A percentile compares a stretch with the other conserved stretches of the same genome.
phyloP scores from a whole-genome alignment of 352 stramenopile genomes.

The Globisporangium ultimum region DNA sequence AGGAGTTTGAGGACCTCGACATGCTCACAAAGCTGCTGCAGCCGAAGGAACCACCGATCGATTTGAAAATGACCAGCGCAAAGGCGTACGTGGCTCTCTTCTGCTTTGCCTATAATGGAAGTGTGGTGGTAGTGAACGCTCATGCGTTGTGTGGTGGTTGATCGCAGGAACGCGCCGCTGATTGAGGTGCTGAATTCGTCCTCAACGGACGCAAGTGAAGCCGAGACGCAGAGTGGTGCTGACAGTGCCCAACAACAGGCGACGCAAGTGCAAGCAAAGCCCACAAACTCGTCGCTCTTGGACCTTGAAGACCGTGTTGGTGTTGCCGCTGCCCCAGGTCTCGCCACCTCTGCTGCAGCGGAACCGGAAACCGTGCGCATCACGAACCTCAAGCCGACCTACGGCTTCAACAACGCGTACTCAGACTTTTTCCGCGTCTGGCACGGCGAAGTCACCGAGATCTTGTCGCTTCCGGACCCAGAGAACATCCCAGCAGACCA shows the following conservation, averaged over 20 bases:
- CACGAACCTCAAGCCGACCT: conserved; percentile 61
- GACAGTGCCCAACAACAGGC: not conserved
- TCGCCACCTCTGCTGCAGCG: conserved; percentile 8
- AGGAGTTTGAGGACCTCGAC: conserved; percentile 91
- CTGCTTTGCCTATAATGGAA: not conserved
- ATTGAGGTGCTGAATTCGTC: conserved; percentile 82
- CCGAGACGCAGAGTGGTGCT: not conserved
- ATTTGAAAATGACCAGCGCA: conserved; percentile 23
- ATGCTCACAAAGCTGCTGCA: conserved; percentile 90
- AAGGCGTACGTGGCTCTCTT: conserved; percentile 24
- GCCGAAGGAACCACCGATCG: conserved; percentile 40
- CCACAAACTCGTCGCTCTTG: conserved; percentile 43
- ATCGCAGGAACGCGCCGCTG: conserved; percentile 43
- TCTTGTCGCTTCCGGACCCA: conserved; percentile 91
- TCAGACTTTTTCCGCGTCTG: conserved; percentile 91
- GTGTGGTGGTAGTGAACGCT: not conserved
- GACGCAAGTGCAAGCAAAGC: conserved; percentile 4
- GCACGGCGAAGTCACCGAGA: conserved; percentile 89
- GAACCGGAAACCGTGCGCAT: conserved; percentile 23
- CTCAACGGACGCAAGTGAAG: conserved; percentile 13
- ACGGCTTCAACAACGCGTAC: conserved; percentile 95
- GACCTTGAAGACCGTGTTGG: conserved; percentile 40
- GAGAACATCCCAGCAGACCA: conserved; percentile 75
- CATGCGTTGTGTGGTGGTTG: not conserved
- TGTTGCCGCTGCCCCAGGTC: too few species aligned